Evolutionary conservation across 23 red algal genomes (phyloP).

Genomic region (Pyropia yezoensis): DNA sequence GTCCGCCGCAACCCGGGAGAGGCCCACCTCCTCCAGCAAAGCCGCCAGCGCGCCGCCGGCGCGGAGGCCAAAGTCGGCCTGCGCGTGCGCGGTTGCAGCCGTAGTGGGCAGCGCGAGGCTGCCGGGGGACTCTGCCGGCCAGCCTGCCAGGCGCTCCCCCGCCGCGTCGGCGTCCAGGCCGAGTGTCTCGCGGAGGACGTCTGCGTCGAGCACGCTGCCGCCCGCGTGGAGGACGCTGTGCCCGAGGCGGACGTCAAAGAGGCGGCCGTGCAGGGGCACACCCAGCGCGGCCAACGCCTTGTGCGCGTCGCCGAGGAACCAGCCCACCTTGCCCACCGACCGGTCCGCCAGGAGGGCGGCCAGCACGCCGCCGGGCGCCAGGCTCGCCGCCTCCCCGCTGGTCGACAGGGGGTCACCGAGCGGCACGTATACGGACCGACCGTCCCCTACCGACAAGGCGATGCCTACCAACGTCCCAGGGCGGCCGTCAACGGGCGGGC

Average conservation of each 20-base stretch:
- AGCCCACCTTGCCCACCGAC: conserved; percentile 13
- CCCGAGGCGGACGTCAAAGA: conserved; percentile 19
- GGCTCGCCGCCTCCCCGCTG: not conserved
- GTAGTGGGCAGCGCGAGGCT: not conserved
- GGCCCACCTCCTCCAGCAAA: not conserved
- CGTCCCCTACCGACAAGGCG: not conserved
- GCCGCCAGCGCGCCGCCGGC: not conserved
- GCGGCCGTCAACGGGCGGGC: not conserved
- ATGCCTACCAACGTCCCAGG: not conserved
- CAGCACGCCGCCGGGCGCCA: conserved; percentile 1
- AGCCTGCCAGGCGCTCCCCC: not conserved
- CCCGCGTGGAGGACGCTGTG: conserved; percentile 11
- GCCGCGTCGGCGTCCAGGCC: not conserved
- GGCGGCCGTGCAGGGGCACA: not conserved
- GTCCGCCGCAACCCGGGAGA: conserved; percentile 1
- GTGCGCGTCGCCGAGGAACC: conserved; percentile 12
- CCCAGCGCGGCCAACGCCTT: not conserved
- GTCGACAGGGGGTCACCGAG: not conserved
- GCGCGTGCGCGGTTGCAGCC: not conserved
- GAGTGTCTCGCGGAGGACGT: not conserved
- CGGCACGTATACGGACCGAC: not conserved
- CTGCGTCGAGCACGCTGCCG: not conserved
- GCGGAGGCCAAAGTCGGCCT: conserved; percentile 4
- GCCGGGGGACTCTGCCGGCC: not conserved
- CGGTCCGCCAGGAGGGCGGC: not conserved